Percentiles rank a stretch among this genome's conserved stretches.
These are phyloP conservation scores for Sporisorium sorghi DNA, from an alignment of 1,284 basidiomycete genomes.

Conservation along the genomic window DNA sequence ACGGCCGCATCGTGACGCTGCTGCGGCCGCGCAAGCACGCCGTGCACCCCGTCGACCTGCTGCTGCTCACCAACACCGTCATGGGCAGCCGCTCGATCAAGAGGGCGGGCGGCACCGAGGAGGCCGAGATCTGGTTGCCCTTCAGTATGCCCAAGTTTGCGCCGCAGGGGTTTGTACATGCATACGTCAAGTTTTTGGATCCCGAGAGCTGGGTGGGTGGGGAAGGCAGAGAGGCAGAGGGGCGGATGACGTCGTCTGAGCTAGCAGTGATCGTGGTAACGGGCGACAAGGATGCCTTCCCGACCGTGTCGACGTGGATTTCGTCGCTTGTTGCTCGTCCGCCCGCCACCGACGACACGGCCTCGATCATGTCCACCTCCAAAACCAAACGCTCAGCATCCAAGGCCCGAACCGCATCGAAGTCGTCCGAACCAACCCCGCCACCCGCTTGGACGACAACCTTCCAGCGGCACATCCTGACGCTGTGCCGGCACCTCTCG, in stretches of 20 bases:
- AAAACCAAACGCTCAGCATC: not conserved
- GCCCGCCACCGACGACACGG: constrained; percentile 5
- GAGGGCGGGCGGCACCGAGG: constrained; percentile 65
- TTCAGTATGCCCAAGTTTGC: constrained; percentile 97
- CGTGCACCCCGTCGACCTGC: constrained; percentile 79
- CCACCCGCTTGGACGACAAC: constrained; percentile 21
- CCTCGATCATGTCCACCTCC: constrained; percentile 1
- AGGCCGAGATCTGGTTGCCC: constrained; percentile 89
- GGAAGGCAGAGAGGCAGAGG: not conserved
- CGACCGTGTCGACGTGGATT: constrained; percentile 71
- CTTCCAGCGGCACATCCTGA: constrained; percentile 34
- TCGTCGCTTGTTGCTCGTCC: constrained; percentile 72
- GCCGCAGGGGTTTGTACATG: constrained; percentile 88
- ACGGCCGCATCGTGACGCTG: constrained; percentile 84
- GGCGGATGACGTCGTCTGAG: constrained; percentile 31
- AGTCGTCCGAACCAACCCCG: not conserved
- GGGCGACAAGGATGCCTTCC: constrained; percentile 59
- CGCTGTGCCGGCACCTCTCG: constrained; percentile 30
- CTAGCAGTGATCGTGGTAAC: constrained; percentile 62
- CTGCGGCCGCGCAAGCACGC: constrained; percentile 91
- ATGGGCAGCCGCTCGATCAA: constrained; percentile 74
- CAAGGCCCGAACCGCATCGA: constrained; percentile 10
- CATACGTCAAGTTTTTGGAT: constrained; percentile 83
- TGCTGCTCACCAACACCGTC: constrained; percentile 71
- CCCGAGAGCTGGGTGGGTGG: constrained; percentile 8